phyloP scores from a whole-genome alignment of 352 stramenopile genomes.

The Thraustochytrium sp. region DNA sequence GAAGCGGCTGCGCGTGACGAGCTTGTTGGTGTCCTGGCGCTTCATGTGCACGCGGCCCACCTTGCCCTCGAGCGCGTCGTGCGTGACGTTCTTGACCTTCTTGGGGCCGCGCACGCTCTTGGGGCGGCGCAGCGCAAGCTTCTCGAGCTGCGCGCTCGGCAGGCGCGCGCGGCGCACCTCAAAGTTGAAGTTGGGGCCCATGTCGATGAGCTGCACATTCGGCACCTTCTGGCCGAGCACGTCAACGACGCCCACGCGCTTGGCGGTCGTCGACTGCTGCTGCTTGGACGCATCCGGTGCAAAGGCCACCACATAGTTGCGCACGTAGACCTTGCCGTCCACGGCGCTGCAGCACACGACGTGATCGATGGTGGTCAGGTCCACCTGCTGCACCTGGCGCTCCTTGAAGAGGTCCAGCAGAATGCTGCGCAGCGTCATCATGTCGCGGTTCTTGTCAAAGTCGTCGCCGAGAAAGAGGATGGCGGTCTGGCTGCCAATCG shows the following conservation, averaged over 20 bases:
- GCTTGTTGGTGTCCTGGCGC: conserved; percentile 25
- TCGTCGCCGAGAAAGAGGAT: conserved; percentile 51
- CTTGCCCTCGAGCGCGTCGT: conserved; percentile 95
- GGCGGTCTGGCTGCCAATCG: conserved; percentile 52
- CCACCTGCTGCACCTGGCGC: conserved; percentile 87
- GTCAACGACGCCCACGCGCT: conserved; percentile 49
- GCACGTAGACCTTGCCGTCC: conserved; percentile 80
- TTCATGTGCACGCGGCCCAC: conserved; percentile 95
- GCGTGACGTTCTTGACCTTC: conserved; percentile 97
- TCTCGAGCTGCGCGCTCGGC: conserved; percentile 87
- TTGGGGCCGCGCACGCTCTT: conserved; percentile 73
- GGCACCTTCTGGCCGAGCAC: conserved; percentile 50
- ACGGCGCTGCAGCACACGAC: conserved; percentile 91
- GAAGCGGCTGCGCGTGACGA: conserved; percentile 39
- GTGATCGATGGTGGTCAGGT: conserved; percentile 92
- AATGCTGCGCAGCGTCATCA: conserved; percentile 50
- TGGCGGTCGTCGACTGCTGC: conserved; percentile 63
- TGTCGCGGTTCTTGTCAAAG: conserved; percentile 49
- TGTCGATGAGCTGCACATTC: conserved; percentile 74
- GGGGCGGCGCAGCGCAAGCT: conserved; percentile 81
- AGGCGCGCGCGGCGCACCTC: conserved; percentile 87
- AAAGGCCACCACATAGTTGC: conserved; percentile 91
- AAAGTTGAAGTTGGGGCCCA: conserved; percentile 75
- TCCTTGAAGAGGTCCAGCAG: conserved; percentile 94
- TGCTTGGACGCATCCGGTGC: conserved; percentile 69